Evolutionary conservation across 2,329 filamentous ascomycete genomes (phyloP).

Genomic region (Pseudocercospora eumusae): DNA sequence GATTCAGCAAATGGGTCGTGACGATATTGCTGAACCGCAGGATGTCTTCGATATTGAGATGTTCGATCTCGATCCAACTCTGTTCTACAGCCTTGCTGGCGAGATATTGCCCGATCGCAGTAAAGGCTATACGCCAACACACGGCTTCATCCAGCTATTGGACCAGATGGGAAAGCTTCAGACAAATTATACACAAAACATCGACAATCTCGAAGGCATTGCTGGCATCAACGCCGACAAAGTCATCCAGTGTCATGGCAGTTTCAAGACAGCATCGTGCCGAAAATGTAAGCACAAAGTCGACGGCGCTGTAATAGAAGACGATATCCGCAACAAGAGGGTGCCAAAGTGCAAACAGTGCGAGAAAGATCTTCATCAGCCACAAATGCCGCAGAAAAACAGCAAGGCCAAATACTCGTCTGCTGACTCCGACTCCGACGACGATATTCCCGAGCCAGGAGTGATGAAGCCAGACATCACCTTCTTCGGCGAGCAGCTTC

Average conservation of each 20-base stretch:
- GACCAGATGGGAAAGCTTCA: conserved; percentile 86
- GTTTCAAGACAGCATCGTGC: conserved; percentile 89
- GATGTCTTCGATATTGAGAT: conserved; percentile 91
- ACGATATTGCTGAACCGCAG: conserved; percentile 68
- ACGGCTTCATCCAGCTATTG: conserved; percentile 87
- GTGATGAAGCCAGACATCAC: conserved; percentile 98
- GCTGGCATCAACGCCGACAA: conserved; percentile 21
- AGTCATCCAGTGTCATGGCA: conserved; percentile 93
- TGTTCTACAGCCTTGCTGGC: conserved; percentile 89
- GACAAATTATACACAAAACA: conserved; percentile 98
- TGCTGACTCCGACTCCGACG: conserved; percentile 60
- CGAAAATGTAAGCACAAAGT: conserved; percentile 76
- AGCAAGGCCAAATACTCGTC: conserved; percentile 47
- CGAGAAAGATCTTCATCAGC: conserved; percentile 54
- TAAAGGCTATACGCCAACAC: conserved; percentile 78
- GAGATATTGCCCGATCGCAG: conserved; percentile 82
- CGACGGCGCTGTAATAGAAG: conserved; percentile 74
- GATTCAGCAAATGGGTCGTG: conserved; percentile 71
- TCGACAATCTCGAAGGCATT: conserved; percentile 66
- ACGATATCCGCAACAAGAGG: conserved; percentile 71
- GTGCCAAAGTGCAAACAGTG: conserved; percentile 80
- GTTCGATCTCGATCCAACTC: conserved; percentile 80
- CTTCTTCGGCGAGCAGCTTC: conserved; percentile 91
- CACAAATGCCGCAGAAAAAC: conserved; percentile 40
- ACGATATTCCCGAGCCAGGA: conserved; percentile 67